Evolutionary conservation across 2,329 filamentous ascomycete species (phyloP).

Genomic region (Aspergillus piperis): DNA sequence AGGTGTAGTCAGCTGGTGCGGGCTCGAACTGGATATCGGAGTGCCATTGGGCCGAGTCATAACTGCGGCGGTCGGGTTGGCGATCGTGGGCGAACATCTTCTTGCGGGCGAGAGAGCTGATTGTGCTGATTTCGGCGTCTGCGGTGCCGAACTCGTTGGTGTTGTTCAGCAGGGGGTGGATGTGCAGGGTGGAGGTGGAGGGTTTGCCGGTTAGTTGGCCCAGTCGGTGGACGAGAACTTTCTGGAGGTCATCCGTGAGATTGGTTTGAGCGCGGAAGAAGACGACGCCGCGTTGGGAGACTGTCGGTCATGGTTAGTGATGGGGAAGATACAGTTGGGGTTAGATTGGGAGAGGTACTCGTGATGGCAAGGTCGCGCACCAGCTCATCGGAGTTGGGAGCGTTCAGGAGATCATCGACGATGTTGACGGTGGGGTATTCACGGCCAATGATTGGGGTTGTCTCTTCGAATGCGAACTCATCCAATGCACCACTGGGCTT

Average conservation of each 20-base stretch:
- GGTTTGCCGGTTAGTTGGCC: slow-evolving; percentile 64
- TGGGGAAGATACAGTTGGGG: no score
- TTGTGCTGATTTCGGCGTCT: slow-evolving; percentile 65
- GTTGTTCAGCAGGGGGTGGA: slow-evolving; percentile 61
- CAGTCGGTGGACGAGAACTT: slow-evolving; percentile 62
- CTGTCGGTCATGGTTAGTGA: slow-evolving; percentile 38
- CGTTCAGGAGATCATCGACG: slow-evolving; percentile 56
- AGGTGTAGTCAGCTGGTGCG: slow-evolving; percentile 63
- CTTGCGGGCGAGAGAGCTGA: slow-evolving; percentile 59
- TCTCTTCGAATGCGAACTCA: slow-evolving; percentile 44
- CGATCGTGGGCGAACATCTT: slow-evolving; percentile 39
- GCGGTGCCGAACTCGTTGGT: slow-evolving; percentile 55
- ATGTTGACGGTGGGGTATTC: slow-evolving; percentile 46
- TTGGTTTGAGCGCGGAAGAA: slow-evolving; percentile 67
- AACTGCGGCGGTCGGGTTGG: background rate
- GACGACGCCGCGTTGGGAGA: slow-evolving; percentile 68
- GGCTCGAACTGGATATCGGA: slow-evolving; percentile 67
- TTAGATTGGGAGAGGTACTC: slow-evolving; percentile 43
- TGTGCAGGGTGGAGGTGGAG: slow-evolving; percentile 58
- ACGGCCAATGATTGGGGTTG: slow-evolving; percentile 44
- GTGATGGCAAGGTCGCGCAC: slow-evolving; percentile 68
- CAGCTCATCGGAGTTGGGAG: slow-evolving; percentile 63
- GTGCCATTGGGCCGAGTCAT: slow-evolving; percentile 43
- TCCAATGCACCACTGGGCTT: slow-evolving; percentile 42
- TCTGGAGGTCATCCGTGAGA: slow-evolving; percentile 64